Conservation (phyloP, 495 filamentous ascomycete genomes). For the Rostrohypoxylon terebratum region DNA sequence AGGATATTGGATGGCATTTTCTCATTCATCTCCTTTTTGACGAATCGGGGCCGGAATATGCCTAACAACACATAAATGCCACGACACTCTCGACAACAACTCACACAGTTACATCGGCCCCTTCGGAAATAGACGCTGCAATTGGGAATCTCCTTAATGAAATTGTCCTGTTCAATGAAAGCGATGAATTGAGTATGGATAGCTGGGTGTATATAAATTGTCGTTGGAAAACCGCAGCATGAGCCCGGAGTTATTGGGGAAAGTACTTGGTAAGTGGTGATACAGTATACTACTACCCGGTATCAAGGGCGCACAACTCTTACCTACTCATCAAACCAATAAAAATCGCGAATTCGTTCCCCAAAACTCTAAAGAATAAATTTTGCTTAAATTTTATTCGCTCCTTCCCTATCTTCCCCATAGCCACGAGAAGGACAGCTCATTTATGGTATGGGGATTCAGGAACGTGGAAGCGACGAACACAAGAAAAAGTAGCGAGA, state of each 20-base stretch:
- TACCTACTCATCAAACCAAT: slow-evolving; percentile 22
- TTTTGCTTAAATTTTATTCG: neutral
- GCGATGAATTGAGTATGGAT: neutral
- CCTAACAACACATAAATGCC: slow-evolving; percentile 7
- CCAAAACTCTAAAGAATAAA: neutral
- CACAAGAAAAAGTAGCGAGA: neutral
- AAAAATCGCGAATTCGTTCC: slow-evolving; percentile 23
- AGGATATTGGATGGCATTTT: slow-evolving; percentile 1
- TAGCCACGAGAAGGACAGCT: too few relatives aligned
- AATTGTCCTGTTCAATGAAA: neutral
- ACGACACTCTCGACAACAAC: slow-evolving; percentile 9
- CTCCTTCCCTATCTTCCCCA: neutral
- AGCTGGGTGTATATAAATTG: slow-evolving; percentile 14
- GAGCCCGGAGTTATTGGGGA: neutral
- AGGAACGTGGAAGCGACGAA: slow-evolving; percentile 8
- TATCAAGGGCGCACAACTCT: neutral
- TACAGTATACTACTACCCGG: too few relatives aligned
- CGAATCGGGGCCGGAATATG: slow-evolving; percentile 12
- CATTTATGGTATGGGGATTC: neutral
- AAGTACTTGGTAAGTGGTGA: too few relatives aligned
- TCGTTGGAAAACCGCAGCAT: neutral
- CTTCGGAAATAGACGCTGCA: slow-evolving; percentile 36
- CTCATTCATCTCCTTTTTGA: neutral
- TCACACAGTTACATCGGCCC: slow-evolving; percentile 39
- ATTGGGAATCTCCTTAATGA: slow-evolving; percentile 27